Base-by-base conservation (phyloP, 495 filamentous ascomycete species). In the Poronia punctata region DNA sequence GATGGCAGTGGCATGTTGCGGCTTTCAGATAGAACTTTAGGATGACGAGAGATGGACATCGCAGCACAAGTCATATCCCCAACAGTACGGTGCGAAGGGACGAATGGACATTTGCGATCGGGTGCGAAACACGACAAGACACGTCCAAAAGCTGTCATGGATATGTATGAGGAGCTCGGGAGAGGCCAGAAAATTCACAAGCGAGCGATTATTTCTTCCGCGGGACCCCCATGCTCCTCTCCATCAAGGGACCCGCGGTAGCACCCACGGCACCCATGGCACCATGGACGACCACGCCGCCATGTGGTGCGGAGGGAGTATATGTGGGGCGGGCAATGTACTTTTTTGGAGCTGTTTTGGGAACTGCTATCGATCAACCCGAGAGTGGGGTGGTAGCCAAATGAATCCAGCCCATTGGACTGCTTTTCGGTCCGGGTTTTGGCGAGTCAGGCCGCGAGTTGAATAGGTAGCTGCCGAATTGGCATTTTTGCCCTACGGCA, bases 371-470 rank as follows among this genome's bases (percentile, higher is more conserved):
- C 42, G 42, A 45, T 45, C 42, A 45, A 45, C 35, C 42, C 35
- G 26, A 38, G 31, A 36, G 43, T 46, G 43, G 43, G 43, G 43
- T 40, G 43, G 43, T 27, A 32, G 35, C 35, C 24, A 40, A 39
- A 46, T 20, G 17, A 40, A 40, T 25, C 43, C 37, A 46, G 43
- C 36, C 35, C 35, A 46, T 35, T 40, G 43, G 43, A 28, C 43
- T 46, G 36, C 43, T 39, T 46, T 46, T 46, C 43, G 43, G 43
- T 35, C 43, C 43, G 36, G 35, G 43, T 46, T 45, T 30, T 46
- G 36, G 43, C 43, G 43, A 46, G 43, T 46, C 43, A 46, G 43
- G 43, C 36, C 36, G 23, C 36, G 31, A 46, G 16, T 22, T 45
- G 22, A n/a, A n/a, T n/a, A n/a, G 42, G 38, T 38, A 44, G 25